Base-by-base conservation (phyloP, 202 grass and related monocot species). In the Musa balbisiana region DNA sequence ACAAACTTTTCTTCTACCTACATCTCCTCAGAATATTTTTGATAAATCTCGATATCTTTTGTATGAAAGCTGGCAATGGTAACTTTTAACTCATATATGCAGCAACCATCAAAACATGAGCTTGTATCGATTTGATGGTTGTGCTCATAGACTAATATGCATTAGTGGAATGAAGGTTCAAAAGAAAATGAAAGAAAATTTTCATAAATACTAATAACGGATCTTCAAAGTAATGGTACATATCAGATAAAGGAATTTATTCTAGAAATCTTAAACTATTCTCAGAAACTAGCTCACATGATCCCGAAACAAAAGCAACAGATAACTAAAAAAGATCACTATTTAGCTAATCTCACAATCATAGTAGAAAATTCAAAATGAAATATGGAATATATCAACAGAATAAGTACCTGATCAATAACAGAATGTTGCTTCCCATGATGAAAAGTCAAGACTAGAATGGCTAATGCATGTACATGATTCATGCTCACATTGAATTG, bases 401-500 rank as follows among this genome's bases (percentile, higher is more conserved):
- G 27, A 27, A 27, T 27, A 80, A 83, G 20, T 82, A 93, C 91
- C 87, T 93, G 91, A 80, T 93, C 81, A 11, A 93, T 90, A 29
- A 87, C 85, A 82, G 87, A 93, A 58, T 83, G 83, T 72, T 88
- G 80, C 72, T 90, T 93, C 52, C 85, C 87, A 69, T 93, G 91
- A 75, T 93, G 91, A 88, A 93, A 93, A 49, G 91, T 88, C 69
- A 85, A 93, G 29, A 90, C 87, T 49, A 93, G 70, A 77, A 93
- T 88, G 24, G 85, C 83, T 76, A 90, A 81, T 24, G 87, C 91
- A 74, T 88, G 91, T 60, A 90, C 83, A 60, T 90, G 91, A 73
- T 93, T 93, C 87, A 90, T 93, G 83, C 91, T 90, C 62, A 93
- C 87, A 84, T 90, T 93, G 67, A 93, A 93, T 54, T 93, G 91